Evolutionary conservation across 352 stramenopile genomes (phyloP), one percentile per base, ranked within the genome.

Genomic region (Phytophthora syringae): DNA sequence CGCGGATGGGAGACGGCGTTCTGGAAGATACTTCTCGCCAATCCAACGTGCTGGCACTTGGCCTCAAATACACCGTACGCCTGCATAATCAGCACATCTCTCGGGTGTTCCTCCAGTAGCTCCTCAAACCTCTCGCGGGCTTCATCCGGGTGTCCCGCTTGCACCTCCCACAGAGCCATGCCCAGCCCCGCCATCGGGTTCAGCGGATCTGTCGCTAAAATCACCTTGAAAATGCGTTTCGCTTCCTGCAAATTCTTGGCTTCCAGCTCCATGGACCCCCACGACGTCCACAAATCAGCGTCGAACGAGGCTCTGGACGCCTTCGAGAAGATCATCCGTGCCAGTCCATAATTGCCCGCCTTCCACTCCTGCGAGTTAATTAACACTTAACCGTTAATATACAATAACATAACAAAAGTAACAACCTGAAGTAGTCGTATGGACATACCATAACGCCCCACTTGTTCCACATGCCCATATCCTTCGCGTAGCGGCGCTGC

Each of bases 401-500:
- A 37, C 25, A 16, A 28, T 37, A 27, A 43, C 24, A 48, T 15
- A 21, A 30, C 10, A 16, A 0, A 32, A 13, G 15, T 20, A 37
- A 39, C 18, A 3, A n/a, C 32, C 12, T 5, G 49, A 48, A 22
- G 36, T n/a, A n/a, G n/a, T n/a, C n/a, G n/a, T n/a, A n/a, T n/a
- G 15, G 20, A 42, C n/a, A 9, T 67, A 80, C 67, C 88, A 96
- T 96, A 42, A 88, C 86, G 44, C 76, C 88, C 88, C 88, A 96
- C 63, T 96, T 96, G 77, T 96, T 96, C 88, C 88, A 96, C 88
- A 96, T 96, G 64, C 77, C 81, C 86, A 96, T 94, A 74, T 96
- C 86, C 20, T 86, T 82, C 6, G 74, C 64, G 68, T 96, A 96
- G 30, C 87, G 70, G 48, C 81, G 75, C 65, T 96, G 86, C 52